Conservation (phyloP, 2,329 filamentous ascomycete genomes). For the Elsinoe fawcettii region DNA sequence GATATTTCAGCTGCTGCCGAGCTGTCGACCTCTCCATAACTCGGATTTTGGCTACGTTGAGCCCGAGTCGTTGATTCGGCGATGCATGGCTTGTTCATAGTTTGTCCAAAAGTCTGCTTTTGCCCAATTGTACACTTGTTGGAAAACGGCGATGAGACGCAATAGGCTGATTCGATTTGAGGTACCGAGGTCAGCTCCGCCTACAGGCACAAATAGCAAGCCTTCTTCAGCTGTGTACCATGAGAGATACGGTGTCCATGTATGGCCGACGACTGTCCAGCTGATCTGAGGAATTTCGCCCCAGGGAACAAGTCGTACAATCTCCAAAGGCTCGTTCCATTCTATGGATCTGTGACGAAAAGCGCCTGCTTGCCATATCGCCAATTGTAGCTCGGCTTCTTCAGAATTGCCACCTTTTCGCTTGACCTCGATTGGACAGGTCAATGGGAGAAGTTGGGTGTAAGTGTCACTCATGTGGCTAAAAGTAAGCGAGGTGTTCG, state of each 20-base stretch:
- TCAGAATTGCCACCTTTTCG: not conserved
- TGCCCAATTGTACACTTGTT: not conserved
- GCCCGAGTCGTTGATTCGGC: not conserved
- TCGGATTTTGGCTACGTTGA: too few relatives aligned
- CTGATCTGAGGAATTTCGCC: not conserved
- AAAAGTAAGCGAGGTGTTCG: not conserved
- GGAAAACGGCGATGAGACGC: not conserved
- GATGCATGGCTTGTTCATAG: not conserved
- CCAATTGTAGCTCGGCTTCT: constrained; percentile 11
- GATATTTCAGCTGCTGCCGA: too few relatives aligned
- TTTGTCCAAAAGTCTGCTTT: not conserved
- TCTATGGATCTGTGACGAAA: not conserved
- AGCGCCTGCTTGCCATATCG: constrained; percentile 1
- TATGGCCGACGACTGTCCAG: constrained; percentile 4
- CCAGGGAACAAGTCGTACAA: not conserved
- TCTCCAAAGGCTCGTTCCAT: not conserved
- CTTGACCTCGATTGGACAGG: not conserved
- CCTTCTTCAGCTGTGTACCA: not conserved
- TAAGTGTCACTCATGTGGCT: not conserved
- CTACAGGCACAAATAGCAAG: not conserved
- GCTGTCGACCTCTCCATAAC: too few relatives aligned
- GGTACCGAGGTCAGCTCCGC: not conserved
- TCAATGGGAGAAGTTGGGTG: not conserved
- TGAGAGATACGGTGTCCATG: not conserved
- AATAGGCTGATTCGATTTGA: not conserved